Base-by-base conservation (phyloP, 768 basidiomycete species). In the Xerocomellus chrysenteron region DNA sequence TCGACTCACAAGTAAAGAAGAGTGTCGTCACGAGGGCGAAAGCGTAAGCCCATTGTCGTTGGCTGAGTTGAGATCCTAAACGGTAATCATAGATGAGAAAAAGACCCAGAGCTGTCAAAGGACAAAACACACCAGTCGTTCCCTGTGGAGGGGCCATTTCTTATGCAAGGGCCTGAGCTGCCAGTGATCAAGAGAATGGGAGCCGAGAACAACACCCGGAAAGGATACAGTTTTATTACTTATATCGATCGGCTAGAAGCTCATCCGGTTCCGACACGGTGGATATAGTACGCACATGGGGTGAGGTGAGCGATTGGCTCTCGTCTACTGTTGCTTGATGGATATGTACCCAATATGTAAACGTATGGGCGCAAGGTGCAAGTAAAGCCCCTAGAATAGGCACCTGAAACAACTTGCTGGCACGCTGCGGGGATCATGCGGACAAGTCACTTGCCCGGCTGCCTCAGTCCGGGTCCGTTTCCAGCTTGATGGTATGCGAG, bases 1-100 rank as follows among this genome's bases (percentile, higher is more conserved):
- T 45, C 26, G 11, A 69, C 81, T 60, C 60, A 84, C 85, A 87
- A 30, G 87, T 85, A 72, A 90, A 89, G 78, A 90, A 90, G 33
- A 90, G 75, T 12, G 86, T 82, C 19, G 87, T 90, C 56, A 91
- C 84, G 52, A 90, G 80, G 39, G 76, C 75, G 67, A 87, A 90
- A 9, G 88, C 78, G 66, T 79, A 85, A 28, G 71, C 72, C 80
- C 79, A 85, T 62, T 75, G 73, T 45, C 66, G 73, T 58, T 69
- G 73, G n/a, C 69, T 70, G 55, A 82, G 70, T 58, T 82, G 75
- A 49, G 78, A 67, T 46, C 69, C 71, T 70, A 32, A 26, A 50
- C 21, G 14, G 14, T 6, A 39, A 37, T 19, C 14, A 49, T 40
- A 17, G 9, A 12, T 47, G 21, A 47, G 33, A 50, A 37, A 39